These are phyloP conservation scores for Acacia melanoxylon DNA, from an alignment of 306 rosid species.

Conservation along the genomic window DNA sequence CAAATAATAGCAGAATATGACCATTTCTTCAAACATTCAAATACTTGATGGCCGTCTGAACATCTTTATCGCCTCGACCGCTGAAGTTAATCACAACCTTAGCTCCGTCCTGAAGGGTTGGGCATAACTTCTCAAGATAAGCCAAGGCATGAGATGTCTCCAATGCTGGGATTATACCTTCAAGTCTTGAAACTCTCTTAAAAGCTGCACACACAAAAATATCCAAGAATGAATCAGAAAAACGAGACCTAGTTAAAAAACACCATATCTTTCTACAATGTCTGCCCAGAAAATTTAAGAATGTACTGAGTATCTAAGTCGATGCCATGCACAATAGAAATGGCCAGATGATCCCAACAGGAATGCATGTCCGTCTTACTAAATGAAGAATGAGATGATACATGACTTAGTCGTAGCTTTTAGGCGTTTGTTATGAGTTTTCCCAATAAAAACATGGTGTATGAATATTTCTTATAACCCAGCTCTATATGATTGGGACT, in stretches of 20 bases:
- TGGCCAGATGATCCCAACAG: background rate
- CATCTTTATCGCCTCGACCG: slow-evolving; percentile 97
- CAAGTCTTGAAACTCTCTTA: slow-evolving; percentile 75
- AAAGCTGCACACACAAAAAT: slow-evolving; percentile 58
- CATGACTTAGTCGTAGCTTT: background rate
- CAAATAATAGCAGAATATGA: slow-evolving; percentile 6
- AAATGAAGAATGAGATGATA: background rate
- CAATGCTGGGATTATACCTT: slow-evolving; percentile 96
- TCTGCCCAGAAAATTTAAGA: background rate
- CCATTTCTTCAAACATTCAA: slow-evolving; percentile 53
- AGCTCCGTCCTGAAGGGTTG: slow-evolving; percentile 67
- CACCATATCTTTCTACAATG: background rate
- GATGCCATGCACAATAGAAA: background rate
- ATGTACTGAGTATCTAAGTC: background rate
- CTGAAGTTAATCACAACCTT: slow-evolving; percentile 89
- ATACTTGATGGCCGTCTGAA: slow-evolving; percentile 86
- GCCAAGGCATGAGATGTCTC: slow-evolving; percentile 98
- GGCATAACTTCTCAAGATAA: slow-evolving; percentile 79
- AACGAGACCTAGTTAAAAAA: background rate
- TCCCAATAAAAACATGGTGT: background rate
- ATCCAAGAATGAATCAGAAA: background rate
- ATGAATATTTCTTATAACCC: background rate
- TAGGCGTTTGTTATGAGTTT: background rate
- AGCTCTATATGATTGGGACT: background rate
- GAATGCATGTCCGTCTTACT: background rate